A percentile compares a stretch with the other conserved stretches of the same genome.
phyloP scores from a whole-genome alignment of 176 grass and related monocot species.

The Themeda triandra region DNA sequence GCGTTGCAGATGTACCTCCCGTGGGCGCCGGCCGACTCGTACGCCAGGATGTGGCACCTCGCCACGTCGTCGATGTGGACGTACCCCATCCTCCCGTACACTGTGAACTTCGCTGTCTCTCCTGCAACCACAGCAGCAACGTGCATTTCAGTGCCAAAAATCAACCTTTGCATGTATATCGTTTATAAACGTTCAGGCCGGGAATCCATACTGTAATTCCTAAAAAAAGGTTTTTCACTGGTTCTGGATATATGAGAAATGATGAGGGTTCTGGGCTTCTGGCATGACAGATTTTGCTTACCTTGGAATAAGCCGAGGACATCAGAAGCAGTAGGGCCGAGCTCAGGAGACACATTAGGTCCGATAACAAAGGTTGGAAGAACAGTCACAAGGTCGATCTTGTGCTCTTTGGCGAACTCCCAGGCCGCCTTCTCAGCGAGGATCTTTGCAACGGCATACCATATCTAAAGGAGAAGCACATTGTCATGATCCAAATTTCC shows the following conservation, averaged over 20 bases:
- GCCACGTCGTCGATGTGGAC: slow-evolving; percentile 89
- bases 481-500: neutral
- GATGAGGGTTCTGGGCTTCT: neutral
- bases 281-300: neutral
- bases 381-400: slow-evolving; percentile 68
- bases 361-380: slow-evolving; percentile 81
- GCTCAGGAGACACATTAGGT: slow-evolving; percentile 50
- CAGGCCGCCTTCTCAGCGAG: slow-evolving; percentile 85
- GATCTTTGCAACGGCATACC: slow-evolving; percentile 76
- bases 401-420: slow-evolving; percentile 84
- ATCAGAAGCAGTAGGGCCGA: slow-evolving; percentile 55
- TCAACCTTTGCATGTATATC: neutral
- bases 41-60: slow-evolving; percentile 77
- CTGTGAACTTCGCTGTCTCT: slow-evolving; percentile 60
- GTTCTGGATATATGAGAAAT: neutral
- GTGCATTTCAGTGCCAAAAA: neutral
- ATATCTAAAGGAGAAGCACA: slow-evolving; percentile 29
- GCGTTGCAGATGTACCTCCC: slow-evolving; percentile 91
- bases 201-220: neutral
- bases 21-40: slow-evolving; percentile 46
- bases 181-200: neutral
- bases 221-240: neutral
- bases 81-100: slow-evolving; percentile 84
- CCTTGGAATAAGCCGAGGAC: slow-evolving; percentile 76
- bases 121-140: slow-evolving; percentile 26